These are phyloP conservation scores for Leishmania major DNA, from an alignment of 208 protist species.

Conservation along the genomic window DNA sequence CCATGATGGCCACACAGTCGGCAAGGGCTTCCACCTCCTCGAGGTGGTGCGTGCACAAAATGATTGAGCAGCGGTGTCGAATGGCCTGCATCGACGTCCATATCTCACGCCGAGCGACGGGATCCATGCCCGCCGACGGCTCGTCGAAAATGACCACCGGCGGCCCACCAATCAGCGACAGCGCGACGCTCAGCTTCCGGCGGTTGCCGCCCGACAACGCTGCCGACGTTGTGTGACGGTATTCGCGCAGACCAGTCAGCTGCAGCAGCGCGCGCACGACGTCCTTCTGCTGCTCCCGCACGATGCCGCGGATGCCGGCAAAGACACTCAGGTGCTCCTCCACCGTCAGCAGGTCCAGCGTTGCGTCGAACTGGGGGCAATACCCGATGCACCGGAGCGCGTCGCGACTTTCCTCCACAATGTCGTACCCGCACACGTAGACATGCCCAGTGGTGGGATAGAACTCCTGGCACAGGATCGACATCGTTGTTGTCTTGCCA, in stretches of 20 bases:
- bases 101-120: conserved; percentile 47
- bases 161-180: conserved; percentile 67
- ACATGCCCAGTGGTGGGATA: conserved; percentile 53
- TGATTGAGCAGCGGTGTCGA: conserved; percentile 48
- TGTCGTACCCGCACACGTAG: conserved; percentile 46
- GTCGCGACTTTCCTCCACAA: conserved; percentile 34
- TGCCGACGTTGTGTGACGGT: conserved; percentile 24
- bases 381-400: conserved; percentile 85
- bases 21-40: conserved; percentile 91
- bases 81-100: conserved; percentile 70
- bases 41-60: conserved; percentile 93
- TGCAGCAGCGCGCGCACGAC: conserved; percentile 30
- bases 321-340: conserved; percentile 92
- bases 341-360: conserved; percentile 88
- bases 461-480: conserved; percentile 73
- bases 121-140: conserved; percentile 77
- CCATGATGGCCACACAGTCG: conserved; percentile 90
- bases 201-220: conserved; percentile 65
- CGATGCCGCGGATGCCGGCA: conserved; percentile 64
- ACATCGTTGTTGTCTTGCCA: conserved; percentile 84
- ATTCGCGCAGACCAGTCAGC: conserved; percentile 26
- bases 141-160: conserved; percentile 68
- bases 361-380: conserved; percentile 95
- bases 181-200: conserved; percentile 62
- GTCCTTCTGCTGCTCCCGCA: conserved; percentile 16